phyloP scores from a whole-genome alignment of 805 yeast genomes.

The Saturnispora silvae region DNA sequence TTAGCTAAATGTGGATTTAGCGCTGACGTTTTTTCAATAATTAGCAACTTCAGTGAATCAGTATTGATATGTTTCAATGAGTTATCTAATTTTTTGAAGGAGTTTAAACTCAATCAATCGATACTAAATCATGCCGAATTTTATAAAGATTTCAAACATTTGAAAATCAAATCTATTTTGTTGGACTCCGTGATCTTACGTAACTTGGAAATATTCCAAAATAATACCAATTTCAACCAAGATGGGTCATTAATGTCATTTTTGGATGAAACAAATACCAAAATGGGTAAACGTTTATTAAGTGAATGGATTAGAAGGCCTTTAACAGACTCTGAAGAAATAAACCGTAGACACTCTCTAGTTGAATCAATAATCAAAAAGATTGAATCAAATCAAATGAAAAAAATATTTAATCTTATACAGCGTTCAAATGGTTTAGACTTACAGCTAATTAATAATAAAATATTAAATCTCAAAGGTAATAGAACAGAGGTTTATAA shows the following conservation, averaged over 20 bases:
- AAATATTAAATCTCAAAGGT: constrained; percentile 49
- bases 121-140: constrained; percentile 44
- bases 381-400: constrained; percentile 30
- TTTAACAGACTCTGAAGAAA: constrained; percentile 39
- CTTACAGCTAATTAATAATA: constrained; percentile 44
- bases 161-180: constrained; percentile 37
- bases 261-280: constrained; percentile 69
- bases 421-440: constrained; percentile 31
- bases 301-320: constrained; percentile 72
- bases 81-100: constrained; percentile 45
- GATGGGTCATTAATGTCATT: constrained; percentile 74
- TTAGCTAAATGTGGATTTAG: constrained; percentile 8
- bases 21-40: constrained; percentile 11
- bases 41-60: constrained; percentile 11
- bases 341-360: constrained; percentile 56
- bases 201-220: constrained; percentile 66
- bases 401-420: constrained; percentile 21
- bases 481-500: constrained; percentile 50
- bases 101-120: constrained; percentile 50
- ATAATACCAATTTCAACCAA: constrained; percentile 42
- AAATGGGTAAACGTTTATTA: constrained; percentile 61
- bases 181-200: constrained; percentile 56
- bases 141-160: constrained; percentile 39
- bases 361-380: constrained; percentile 36
- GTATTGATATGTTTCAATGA: constrained; percentile 28